Evolutionary conservation across 1,284 basidiomycete genomes (phyloP), one percentile per base, ranked within the genome.

Genomic region (Volvariella surrecta): DNA sequence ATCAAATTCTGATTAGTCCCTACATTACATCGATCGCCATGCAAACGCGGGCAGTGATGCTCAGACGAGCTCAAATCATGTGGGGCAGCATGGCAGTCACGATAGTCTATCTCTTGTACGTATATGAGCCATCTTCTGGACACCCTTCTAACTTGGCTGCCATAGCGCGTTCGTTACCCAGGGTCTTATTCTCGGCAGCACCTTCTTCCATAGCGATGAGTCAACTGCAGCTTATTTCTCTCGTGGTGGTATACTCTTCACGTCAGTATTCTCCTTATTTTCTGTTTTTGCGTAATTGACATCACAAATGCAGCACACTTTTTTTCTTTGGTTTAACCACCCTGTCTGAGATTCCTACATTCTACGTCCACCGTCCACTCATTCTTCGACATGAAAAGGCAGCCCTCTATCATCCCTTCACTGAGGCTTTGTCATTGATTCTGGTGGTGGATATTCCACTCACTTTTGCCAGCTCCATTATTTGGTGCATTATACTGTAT

Each of bases 341-440:
- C n/a, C 76, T 79, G 73, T 70, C 82, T n/a, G 89, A 92, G 58
- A 84, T 89, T 37, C 79, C 82, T 0, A 71, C 80, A 1, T 67
- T 86, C 3, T 89, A 81, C 59, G 59, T 70, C 2, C 82, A 88
- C 52, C 79, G 87, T 20, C 78, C 82, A 1, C 87, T 91, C 43
- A 71, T 89, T 3, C 67, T 71, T 16, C 73, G 76, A 31, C 79
- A 81, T 45, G 59, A 71, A 45, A 71, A 71, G 40, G 71, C 72
- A 0, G 79, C 76, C 2, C 66, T 82, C 53, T 82, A 83, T 50
- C 79, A 81, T 47, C 80, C 79, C 0, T 80, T 79, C 56, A 63
- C 79, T 18, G 79, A 82, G 50, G 70, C 78, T 1, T 56, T 85
- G 28, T 83, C 85, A 11, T 67, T 83, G 40, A 84, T 81, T 0